A percentile compares a stretch with the other conserved stretches of the same genome.
phyloP scores from a whole-genome alignment of 768 basidiomycete species.

The Cystofilobasidium bisporidii region DNA sequence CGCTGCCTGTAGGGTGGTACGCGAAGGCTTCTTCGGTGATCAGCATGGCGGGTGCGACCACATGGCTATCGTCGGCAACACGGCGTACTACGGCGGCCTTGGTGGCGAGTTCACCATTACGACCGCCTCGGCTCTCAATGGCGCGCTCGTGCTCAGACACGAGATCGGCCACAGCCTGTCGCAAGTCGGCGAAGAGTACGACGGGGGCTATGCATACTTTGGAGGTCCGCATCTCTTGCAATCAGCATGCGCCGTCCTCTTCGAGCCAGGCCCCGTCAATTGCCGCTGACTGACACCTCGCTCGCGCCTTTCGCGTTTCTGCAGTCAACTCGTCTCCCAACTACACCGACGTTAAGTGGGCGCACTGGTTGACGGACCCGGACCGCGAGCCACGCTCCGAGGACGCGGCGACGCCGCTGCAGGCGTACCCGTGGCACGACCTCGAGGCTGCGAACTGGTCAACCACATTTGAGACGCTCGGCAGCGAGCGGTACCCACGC shows the following conservation, averaged over 20 bases:
- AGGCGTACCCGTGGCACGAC: slow-evolving; percentile 51
- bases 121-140: slow-evolving; percentile 38
- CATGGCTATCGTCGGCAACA: slow-evolving; percentile 34
- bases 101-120: slow-evolving; percentile 40
- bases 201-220: slow-evolving; percentile 59
- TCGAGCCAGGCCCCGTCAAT: too few relatives aligned
- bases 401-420: slow-evolving; percentile 64
- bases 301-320: too few relatives aligned
- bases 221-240: not conserved
- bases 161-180: slow-evolving; percentile 55
- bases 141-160: slow-evolving; percentile 35
- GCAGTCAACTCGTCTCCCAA: slow-evolving; percentile 18
- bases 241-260: too few relatives aligned
- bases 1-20: slow-evolving; percentile 34
- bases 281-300: too few relatives aligned
- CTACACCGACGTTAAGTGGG: slow-evolving; percentile 50
- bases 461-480: not conserved
- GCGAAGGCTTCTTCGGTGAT: slow-evolving; percentile 24
- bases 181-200: slow-evolving; percentile 71
- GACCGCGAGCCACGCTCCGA: slow-evolving; percentile 45
- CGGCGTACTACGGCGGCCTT: slow-evolving; percentile 31
- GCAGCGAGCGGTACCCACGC: slow-evolving; percentile 3
- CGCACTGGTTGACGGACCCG: slow-evolving; percentile 54
- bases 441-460: not conserved
- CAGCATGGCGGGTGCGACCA: slow-evolving; percentile 37